Base-by-base conservation (phyloP, 805 yeast species). In the Zygoascus bituminiphila region DNA sequence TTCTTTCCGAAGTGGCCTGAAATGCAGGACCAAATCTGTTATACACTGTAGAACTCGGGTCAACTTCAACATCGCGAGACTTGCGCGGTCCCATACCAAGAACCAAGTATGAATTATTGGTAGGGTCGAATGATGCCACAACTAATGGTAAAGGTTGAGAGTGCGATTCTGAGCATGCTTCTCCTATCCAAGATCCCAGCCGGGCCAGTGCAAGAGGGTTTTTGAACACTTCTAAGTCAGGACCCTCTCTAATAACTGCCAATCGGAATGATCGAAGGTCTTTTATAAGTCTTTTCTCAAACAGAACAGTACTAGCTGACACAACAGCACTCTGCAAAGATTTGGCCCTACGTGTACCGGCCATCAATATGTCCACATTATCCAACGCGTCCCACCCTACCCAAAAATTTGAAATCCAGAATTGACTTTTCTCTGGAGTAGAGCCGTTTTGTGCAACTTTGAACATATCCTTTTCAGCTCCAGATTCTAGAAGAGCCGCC, bases 11-110 rank as follows among this genome's bases (percentile, higher is more conserved):
- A 23, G 89, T 86, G 54, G 82, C 84, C 63, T 88, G 96, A 64
- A 93, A 93, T 31, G 95, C 95, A 50, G 83, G 78, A 42, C 96
- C 89, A 61, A 93, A 93, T 6, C 87, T 82, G 62, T 93, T 91
- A 45, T 82, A 67, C 31, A 81, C 65, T 0, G 81, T 74, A 26
- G 73, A 72, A 22, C 45, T 57, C 4, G 50, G 46, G 41, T 57
- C 54, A 29, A 52, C 50, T 5, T 54, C 62, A 8, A 60, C 70
- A 3, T 68, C 70, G 29, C 56, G 39, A 14, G 91, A 87, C 55
- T 80, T 82, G 57, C 85, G 77, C 2, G 96, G 93, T 0, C 95
- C 89, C 48, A 89, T 66, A 0, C 98, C 98, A 33, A 93, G 81
- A 0, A 91, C 96, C 42, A 91, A 66, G 62, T 85, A 91, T 0